Evolutionary conservation across 192 early-diverging fungal species (phyloP).

Genomic region (Pilobolus umbonatus): DNA sequence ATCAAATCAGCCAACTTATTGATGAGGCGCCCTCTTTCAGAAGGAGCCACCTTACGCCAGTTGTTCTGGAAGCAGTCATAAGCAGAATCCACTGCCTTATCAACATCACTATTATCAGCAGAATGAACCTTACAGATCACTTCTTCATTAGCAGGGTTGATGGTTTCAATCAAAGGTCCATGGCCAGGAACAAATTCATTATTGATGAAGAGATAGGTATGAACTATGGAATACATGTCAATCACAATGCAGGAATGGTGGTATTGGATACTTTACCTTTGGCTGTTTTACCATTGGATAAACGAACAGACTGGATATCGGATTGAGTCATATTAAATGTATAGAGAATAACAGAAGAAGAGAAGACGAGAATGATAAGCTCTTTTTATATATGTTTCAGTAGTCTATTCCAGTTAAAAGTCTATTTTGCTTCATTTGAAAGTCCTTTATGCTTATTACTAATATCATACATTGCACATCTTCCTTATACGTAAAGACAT

Average conservation of each 20-base stretch:
- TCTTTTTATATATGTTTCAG: slow-evolving; percentile 1
- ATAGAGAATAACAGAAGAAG: slow-evolving; percentile 4
- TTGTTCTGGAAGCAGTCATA: slow-evolving; percentile 35
- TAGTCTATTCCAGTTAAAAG: background rate
- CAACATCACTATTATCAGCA: slow-evolving; percentile 34
- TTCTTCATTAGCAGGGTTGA: slow-evolving; percentile 35
- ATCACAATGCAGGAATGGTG: no score
- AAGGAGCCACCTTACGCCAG: slow-evolving; percentile 54
- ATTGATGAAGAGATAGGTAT: slow-evolving; percentile 39
- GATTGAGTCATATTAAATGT: slow-evolving; percentile 20
- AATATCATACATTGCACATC: no score
- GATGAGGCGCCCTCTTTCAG: slow-evolving; percentile 50
- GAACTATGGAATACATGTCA: slow-evolving; percentile 22
- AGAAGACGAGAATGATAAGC: background rate
- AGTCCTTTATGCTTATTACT: background rate
- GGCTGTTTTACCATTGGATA: slow-evolving; percentile 27
- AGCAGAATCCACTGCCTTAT: slow-evolving; percentile 35
- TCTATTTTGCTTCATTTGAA: background rate
- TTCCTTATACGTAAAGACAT: no score
- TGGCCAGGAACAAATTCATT: slow-evolving; percentile 39
- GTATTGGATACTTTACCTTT: slow-evolving; percentile 19
- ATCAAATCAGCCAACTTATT: slow-evolving; percentile 56
- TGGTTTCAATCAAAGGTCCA: slow-evolving; percentile 33
- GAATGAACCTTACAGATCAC: slow-evolving; percentile 34
- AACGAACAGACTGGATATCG: slow-evolving; percentile 31